phyloP scores from a whole-genome alignment of 805 yeast genomes.

The Metschnikowia orientalis region DNA sequence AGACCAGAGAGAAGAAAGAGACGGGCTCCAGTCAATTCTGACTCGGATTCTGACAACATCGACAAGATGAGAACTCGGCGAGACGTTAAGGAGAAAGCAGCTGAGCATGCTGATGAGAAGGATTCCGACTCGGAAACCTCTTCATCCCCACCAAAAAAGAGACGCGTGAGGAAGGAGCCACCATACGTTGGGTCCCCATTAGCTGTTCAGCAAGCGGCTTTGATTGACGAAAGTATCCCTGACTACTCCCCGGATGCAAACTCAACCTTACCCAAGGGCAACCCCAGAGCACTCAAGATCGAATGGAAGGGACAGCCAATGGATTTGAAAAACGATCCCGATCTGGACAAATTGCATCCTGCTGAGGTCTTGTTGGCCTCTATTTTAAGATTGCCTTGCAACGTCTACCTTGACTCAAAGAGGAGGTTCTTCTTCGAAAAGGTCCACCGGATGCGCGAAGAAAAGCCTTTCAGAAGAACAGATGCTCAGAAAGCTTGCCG shows the following conservation, averaged over 20 bases:
- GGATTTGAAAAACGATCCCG: slow-evolving; percentile 80
- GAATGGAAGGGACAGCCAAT: slow-evolving; percentile 99
- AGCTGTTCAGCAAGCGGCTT: slow-evolving; percentile 43
- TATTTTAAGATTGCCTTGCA: slow-evolving; percentile 82
- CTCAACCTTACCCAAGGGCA: slow-evolving; percentile 55
- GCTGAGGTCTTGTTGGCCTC: slow-evolving; percentile 87
- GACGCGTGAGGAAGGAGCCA: slow-evolving; percentile 32
- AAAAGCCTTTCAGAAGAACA: slow-evolving; percentile 85
- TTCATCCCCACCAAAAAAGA: slow-evolving; percentile 32
- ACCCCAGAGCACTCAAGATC: slow-evolving; percentile 69
- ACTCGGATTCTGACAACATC: slow-evolving; percentile 31
- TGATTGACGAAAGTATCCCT: slow-evolving; percentile 65
- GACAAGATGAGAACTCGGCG: slow-evolving; percentile 62
- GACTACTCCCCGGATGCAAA: slow-evolving; percentile 75
- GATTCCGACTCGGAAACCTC: slow-evolving; percentile 17
- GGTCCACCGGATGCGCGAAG: slow-evolving; percentile 65
- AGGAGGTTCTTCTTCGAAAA: slow-evolving; percentile 86
- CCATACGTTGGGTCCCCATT: slow-evolving; percentile 33
- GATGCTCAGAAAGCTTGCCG: slow-evolving; percentile 98
- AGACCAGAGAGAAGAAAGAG: slow-evolving; percentile 20
- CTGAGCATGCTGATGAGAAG: slow-evolving; percentile 5
- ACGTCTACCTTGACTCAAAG: slow-evolving; percentile 62
- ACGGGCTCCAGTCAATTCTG: slow-evolving; percentile 20
- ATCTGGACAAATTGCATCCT: slow-evolving; percentile 72
- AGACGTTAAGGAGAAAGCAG: slow-evolving; percentile 36